A percentile compares a stretch with the other conserved stretches of the same genome.
Evolutionary conservation across 306 rosid genomes (phyloP).

Genomic region (Castanospermum australe): DNA sequence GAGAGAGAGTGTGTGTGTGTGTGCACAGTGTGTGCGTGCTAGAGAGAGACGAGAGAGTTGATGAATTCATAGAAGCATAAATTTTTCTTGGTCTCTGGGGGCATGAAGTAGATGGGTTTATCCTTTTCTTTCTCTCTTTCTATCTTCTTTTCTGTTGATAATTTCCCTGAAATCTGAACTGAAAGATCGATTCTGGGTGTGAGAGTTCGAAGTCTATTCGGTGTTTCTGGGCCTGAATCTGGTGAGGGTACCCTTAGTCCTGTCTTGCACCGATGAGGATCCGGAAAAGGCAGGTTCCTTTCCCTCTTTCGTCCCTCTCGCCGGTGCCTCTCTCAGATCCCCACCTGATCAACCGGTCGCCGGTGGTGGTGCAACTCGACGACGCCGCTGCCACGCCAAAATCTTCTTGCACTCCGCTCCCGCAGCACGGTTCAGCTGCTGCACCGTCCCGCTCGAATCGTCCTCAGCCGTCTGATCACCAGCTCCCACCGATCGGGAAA

Average conservation of each 20-base stretch:
- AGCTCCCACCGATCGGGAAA: constrained; percentile 38
- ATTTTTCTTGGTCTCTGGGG: constrained; percentile 12
- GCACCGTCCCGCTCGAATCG: constrained; percentile 23
- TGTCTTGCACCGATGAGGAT: constrained; percentile 70
- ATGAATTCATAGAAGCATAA: constrained; percentile 1
- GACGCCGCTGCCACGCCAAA: constrained; percentile 13
- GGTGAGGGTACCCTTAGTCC: background rate
- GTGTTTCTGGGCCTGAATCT: constrained; percentile 4
- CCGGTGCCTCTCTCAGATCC: constrained; percentile 76
- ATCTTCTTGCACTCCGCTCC: constrained; percentile 35
- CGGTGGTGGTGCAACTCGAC: constrained; percentile 66
- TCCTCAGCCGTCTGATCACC: constrained; percentile 51
- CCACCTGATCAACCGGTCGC: constrained; percentile 54
- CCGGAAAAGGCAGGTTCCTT: constrained; percentile 65
- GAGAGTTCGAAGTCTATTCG: background rate
- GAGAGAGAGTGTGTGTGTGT: background rate
- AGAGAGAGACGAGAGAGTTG: background rate
- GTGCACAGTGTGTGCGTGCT: background rate
- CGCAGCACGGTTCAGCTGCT: background rate
- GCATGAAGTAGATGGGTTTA: constrained; percentile 25
- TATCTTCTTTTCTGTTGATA: background rate
- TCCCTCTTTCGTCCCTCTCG: constrained; percentile 53
- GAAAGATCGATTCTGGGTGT: constrained; percentile 35
- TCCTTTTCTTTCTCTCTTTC: background rate
- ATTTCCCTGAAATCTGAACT: constrained; percentile 31